phyloP scores from a whole-genome alignment of 805 yeast species.

The Dipodascopsis tothii region DNA sequence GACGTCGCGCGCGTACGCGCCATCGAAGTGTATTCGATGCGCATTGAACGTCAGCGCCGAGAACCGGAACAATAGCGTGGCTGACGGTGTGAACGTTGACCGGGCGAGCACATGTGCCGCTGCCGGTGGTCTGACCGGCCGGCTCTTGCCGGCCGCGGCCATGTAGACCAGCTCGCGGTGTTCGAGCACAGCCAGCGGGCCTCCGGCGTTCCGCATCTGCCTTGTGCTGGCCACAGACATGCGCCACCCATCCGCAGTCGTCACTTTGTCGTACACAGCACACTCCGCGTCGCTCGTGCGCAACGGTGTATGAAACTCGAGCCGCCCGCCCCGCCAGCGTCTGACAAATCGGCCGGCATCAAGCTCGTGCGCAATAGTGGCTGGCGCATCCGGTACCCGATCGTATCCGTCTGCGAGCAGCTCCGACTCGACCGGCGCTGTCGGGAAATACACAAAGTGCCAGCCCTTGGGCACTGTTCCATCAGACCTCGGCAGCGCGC shows the following conservation, averaged over 20 bases:
- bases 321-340: constrained; percentile 19
- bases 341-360: constrained; percentile 3
- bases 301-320: constrained; percentile 2
- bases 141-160: too few relatives aligned
- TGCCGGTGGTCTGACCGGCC: too few relatives aligned
- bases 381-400: constrained; percentile 1
- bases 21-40: constrained; percentile 75
- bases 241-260: too few relatives aligned
- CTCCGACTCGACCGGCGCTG: constrained; percentile 2
- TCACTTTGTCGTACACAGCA: constrained; percentile 1
- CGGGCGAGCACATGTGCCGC: neutral
- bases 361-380: neutral
- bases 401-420: constrained; percentile 18
- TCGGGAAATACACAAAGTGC: constrained; percentile 19
- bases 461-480: constrained; percentile 13
- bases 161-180: neutral
- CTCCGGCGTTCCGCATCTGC: too few relatives aligned
- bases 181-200: neutral
- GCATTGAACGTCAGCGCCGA: constrained; percentile 75
- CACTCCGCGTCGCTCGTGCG: neutral
- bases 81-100: constrained; percentile 12
- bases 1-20: constrained; percentile 39
- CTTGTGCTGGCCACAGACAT: too few relatives aligned
- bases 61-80: constrained; percentile 32
- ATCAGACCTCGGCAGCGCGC: too few relatives aligned